A percentile compares a stretch with the other conserved stretches of the same genome.
Conservation (phyloP, 345 rosid species). For the Pseudoturritis turrita region DNA sequence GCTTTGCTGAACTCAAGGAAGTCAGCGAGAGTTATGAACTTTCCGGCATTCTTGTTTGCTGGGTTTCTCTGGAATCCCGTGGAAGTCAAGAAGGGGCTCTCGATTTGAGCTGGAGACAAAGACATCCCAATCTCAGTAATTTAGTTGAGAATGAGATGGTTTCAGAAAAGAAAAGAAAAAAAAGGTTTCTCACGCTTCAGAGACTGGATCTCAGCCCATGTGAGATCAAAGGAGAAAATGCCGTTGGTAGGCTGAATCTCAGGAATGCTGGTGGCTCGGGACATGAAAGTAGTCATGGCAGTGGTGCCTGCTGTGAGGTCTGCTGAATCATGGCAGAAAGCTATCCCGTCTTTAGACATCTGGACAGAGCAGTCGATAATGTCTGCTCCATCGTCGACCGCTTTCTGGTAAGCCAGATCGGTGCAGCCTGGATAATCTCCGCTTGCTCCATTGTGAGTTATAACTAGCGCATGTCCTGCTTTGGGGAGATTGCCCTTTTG, state of each 20-base stretch:
- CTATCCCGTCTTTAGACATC: conserved; percentile 77
- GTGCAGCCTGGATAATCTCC: conserved; percentile 79
- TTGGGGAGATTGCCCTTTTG: conserved; percentile 27
- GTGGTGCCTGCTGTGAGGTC: conserved; percentile 62
- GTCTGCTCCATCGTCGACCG: conserved; percentile 70
- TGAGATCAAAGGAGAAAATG: conserved; percentile 80
- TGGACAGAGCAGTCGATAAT: conserved; percentile 80
- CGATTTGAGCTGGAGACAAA: conserved; percentile 61
- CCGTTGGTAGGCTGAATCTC: conserved; percentile 62
- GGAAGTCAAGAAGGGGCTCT: conserved; percentile 43
- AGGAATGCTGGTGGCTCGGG: conserved; percentile 48
- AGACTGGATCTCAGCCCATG: conserved; percentile 82
- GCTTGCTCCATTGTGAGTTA: conserved; percentile 85
- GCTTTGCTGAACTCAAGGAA: conserved; percentile 74
- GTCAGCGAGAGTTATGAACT: conserved; percentile 50
- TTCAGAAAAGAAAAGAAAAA: background rate
- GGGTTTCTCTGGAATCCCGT: conserved; percentile 51
- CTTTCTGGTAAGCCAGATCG: conserved; percentile 79
- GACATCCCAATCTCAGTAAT: background rate
- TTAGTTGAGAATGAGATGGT: background rate
- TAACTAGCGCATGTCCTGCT: conserved; percentile 43
- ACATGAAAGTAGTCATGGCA: conserved; percentile 50
- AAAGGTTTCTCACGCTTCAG: conserved; percentile 53
- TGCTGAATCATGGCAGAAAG: conserved; percentile 64
- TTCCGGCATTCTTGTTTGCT: conserved; percentile 57